Evolutionary conservation across 352 stramenopile species (phyloP).

Genomic region (Phytophthora sansomeana): DNA sequence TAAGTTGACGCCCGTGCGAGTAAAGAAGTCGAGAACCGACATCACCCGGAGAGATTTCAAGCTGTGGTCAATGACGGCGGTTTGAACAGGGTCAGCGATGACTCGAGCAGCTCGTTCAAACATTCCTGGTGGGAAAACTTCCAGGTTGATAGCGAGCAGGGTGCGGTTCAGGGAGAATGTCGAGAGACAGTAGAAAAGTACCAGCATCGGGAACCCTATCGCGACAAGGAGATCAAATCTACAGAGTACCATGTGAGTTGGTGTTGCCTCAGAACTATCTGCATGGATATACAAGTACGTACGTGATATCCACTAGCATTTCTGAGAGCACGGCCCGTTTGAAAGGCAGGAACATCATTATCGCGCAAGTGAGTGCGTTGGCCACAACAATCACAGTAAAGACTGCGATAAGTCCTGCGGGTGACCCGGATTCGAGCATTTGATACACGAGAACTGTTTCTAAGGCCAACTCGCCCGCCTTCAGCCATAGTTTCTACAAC

Average conservation of each 20-base stretch:
- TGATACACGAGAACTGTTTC: conserved; percentile 35
- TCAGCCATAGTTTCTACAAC: conserved; percentile 27
- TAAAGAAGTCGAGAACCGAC: conserved; percentile 37
- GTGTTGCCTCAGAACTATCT: too few species aligned
- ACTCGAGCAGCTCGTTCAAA: conserved; percentile 41
- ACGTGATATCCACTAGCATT: conserved; percentile 31
- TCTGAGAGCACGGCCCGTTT: conserved; percentile 19
- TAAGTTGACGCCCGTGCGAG: conserved; percentile 36
- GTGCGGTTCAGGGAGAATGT: conserved; percentile 36
- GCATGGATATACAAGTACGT: too few species aligned
- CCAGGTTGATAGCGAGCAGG: conserved; percentile 29
- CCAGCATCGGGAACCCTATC: conserved; percentile 33
- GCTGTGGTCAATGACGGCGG: conserved; percentile 33
- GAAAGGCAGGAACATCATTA: conserved; percentile 27
- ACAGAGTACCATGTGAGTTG: neutral
- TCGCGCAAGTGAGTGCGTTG: conserved; percentile 22
- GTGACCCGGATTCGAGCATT: conserved; percentile 33
- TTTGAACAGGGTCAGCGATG: conserved; percentile 30
- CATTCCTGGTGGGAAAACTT: conserved; percentile 25
- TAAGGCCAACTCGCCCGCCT: conserved; percentile 24
- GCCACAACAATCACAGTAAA: conserved; percentile 28
- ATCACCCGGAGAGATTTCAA: conserved; percentile 46
- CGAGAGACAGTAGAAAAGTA: conserved; percentile 27
- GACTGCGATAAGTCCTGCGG: conserved; percentile 11
- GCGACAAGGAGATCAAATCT: conserved; percentile 42